Conservation (phyloP, 1,284 basidiomycete species). For the Coriolopsis trogii region DNA sequence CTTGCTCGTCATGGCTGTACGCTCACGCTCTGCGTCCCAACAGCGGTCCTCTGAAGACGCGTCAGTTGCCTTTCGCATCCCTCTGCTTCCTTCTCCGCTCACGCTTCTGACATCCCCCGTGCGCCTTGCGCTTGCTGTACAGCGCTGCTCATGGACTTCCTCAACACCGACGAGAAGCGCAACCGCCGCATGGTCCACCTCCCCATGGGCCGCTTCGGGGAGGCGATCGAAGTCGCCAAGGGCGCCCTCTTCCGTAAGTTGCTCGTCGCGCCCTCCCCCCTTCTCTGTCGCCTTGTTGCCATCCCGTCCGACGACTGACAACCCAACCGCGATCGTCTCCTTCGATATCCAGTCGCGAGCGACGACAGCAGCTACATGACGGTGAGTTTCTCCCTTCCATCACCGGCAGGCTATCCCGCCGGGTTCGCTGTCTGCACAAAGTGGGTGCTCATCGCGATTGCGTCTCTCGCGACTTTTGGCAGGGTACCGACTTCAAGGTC, state of each 20-base stretch:
- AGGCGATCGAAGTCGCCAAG: conserved; percentile 93
- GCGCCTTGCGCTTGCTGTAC: not conserved
- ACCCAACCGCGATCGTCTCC: too few relatives aligned
- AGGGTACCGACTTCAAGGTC: conserved; percentile 93
- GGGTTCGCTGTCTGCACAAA: too few relatives aligned
- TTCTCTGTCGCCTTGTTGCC: too few relatives aligned
- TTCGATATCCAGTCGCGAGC: conserved; percentile 65
- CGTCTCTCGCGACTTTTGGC: conserved; percentile 18
- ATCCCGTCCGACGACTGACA: too few relatives aligned
- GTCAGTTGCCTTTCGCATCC: conserved; percentile 45
- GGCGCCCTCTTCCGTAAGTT: conserved; percentile 86
- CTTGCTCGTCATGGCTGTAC: conserved; percentile 3
- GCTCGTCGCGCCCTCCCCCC: not conserved
- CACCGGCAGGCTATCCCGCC: too few relatives aligned
- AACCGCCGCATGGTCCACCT: conserved; percentile 89
- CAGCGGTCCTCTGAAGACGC: conserved; percentile 91
- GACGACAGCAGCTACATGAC: conserved; percentile 88
- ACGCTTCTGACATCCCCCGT: not conserved
- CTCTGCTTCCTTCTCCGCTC: not conserved
- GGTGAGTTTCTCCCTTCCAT: conserved; percentile 44
- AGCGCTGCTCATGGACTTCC: conserved; percentile 97
- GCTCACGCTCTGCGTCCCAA: conserved; percentile 6
- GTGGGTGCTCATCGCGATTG: not conserved
- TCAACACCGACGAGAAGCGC: conserved; percentile 96
- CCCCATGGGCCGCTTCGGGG: conserved; percentile 96